Evolutionary conservation across 164 flowering plant species (phyloP), one percentile per base, ranked within the genome.

Genomic region (Cinnamomum micranthum): DNA sequence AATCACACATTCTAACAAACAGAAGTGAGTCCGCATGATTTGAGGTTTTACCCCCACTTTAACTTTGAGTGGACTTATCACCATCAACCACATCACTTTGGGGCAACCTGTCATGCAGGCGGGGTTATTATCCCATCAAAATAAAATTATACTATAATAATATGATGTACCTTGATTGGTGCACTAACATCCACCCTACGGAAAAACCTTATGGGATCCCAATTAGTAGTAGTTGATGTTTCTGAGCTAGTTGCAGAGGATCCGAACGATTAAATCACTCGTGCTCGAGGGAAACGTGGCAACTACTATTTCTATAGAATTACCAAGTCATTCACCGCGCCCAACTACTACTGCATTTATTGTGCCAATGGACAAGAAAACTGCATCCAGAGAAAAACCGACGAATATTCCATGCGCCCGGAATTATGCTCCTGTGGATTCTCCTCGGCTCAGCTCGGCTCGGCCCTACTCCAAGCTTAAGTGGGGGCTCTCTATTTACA

Each of bases 91-190:
- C 35, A 4, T 31, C 6, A 4, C 35, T 0, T 0, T 4, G 2
- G 0, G 6, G 4, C 0, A 31, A 31, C 5, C 6, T 31, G 6
- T 6, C 35, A 4, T 31, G 4, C 33, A 27, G 0, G 4, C 33
- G 1, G 6, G 28, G 6, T 0, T 31, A 31, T 31, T 4, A 31
- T 31, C 6, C 35, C 6, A 31, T 4, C 6, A 4, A 31, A 31
- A 31, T 31, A 31, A 0, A 31, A 31, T 1, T 31, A 0, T 0
- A 0, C 0, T 5, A 31, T 5, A 4, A 0, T 31, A 0, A 31
- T 0, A 31, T 31, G 35, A 31, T 1, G 35, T 0, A 31, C 0
- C 5, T 4, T 31, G 6, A 5, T 31, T 31, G 6, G 6, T 31
- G 6, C 0, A 31, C 35, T 31, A 6, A 31, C 33, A 3, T 31